Percentiles rank a stretch among this genome's conserved stretches.
phyloP scores from a whole-genome alignment of 2,329 filamentous ascomycete species.

The Curvularia lunata region DNA sequence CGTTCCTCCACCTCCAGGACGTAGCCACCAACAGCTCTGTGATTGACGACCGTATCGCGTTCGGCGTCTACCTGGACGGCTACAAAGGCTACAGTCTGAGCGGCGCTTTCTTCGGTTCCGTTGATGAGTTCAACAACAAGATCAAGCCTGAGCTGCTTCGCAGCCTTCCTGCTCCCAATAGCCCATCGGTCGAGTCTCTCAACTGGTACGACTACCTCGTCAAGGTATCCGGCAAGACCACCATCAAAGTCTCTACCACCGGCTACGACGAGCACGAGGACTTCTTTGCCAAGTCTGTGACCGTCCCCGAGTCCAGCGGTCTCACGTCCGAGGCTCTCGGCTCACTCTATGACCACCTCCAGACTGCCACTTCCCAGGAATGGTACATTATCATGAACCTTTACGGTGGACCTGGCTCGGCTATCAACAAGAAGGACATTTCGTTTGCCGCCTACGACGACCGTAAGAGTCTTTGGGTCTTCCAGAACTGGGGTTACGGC shows the following conservation, averaged over 20 bases:
- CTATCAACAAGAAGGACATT: slow-evolving; percentile 45
- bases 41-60: slow-evolving; percentile 51
- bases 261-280: slow-evolving; percentile 49
- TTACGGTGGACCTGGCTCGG: slow-evolving; percentile 47
- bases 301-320: slow-evolving; percentile 46
- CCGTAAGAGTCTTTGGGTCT: slow-evolving; percentile 47
- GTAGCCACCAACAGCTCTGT: slow-evolving; percentile 50
- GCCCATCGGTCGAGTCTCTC: slow-evolving; percentile 30
- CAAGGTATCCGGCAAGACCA: slow-evolving; percentile 47
- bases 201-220: slow-evolving; percentile 51
- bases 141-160: slow-evolving; percentile 51
- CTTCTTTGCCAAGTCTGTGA: slow-evolving; percentile 52
- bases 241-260: slow-evolving; percentile 37
- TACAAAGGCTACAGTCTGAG: slow-evolving; percentile 43
- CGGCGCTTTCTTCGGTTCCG: slow-evolving; percentile 52
- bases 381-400: slow-evolving; percentile 51
- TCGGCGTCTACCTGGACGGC: slow-evolving; percentile 52
- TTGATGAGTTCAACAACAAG: slow-evolving; percentile 46
- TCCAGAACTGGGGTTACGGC: slow-evolving; percentile 46
- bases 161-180: slow-evolving; percentile 39
- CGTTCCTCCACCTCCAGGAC: slow-evolving; percentile 52
- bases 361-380: slow-evolving; percentile 22
- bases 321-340: slow-evolving; percentile 37
- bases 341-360: slow-evolving; percentile 44
- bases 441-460: slow-evolving; percentile 46